Evolutionary conservation across 2,329 filamentous ascomycete genomes (phyloP).

Genomic region (Aspergillus jensenii): DNA sequence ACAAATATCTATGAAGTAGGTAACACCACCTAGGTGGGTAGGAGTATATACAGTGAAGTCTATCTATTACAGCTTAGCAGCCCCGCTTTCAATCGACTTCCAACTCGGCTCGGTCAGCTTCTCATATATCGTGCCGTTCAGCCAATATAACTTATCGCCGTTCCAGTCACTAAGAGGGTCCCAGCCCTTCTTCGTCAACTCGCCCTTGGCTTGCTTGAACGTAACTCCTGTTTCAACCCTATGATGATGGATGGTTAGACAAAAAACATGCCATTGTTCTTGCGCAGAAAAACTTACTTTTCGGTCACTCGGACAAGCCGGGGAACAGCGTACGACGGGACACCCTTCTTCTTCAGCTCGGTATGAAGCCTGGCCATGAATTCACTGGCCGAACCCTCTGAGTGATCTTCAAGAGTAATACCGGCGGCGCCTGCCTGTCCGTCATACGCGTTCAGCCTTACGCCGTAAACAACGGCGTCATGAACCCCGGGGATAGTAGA

Average conservation of each 20-base stretch:
- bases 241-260: not conserved
- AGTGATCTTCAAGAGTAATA: slow-evolving; percentile 42
- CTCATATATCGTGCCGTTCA: slow-evolving; percentile 43
- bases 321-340: slow-evolving; percentile 49
- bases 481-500: slow-evolving; percentile 40
- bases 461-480: slow-evolving; percentile 48
- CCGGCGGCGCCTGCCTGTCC: slow-evolving; percentile 50
- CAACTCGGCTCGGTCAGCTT: slow-evolving; percentile 40
- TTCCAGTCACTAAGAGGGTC: slow-evolving; percentile 30
- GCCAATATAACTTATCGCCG: slow-evolving; percentile 45
- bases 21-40: not conserved
- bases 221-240: slow-evolving; percentile 49
- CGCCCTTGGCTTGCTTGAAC: slow-evolving; percentile 51
- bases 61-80: slow-evolving; percentile 41
- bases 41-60: not conserved
- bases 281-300: slow-evolving; percentile 35
- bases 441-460: slow-evolving; percentile 46
- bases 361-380: slow-evolving; percentile 42
- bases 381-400: slow-evolving; percentile 26
- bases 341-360: slow-evolving; percentile 43
- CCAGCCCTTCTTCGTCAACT: slow-evolving; percentile 46
- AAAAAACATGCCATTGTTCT: not conserved
- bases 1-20: not conserved
- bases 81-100: slow-evolving; percentile 43
- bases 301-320: slow-evolving; percentile 48